Base-by-base conservation (phyloP, 2,329 filamentous ascomycete genomes). In the Trichophyton rubrum region DNA sequence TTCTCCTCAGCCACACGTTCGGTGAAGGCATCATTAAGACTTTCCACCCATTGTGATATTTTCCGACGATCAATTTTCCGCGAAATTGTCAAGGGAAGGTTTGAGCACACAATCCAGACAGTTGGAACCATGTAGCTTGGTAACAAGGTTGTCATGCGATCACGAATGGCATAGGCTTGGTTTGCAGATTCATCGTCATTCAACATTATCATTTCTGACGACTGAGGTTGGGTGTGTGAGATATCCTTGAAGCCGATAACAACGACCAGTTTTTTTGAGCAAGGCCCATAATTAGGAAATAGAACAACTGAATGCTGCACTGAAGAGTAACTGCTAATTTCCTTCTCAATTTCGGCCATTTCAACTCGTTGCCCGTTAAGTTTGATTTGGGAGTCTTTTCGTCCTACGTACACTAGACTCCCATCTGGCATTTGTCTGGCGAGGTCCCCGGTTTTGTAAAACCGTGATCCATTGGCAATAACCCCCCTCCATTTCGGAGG, bases 401-500 rank as follows among this genome's bases (percentile, higher is more conserved):
- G 53, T 2, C 53, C 30, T 22, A 68, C 60, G 60, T 62, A 68
- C 5, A 58, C 56, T 20, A 64, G 60, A 8, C 61, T 60, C 4
- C 66, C 66, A 59, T 67, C 59, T 2, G 60, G 35, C 35, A 66
- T 64, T 27, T 66, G 67, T 38, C 62, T 41, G n/a, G 66, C 63
- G 1, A 69, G 55, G 58, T 69, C 67, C 5, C 67, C 68, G 3
- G 67, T 67, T n/a, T 88, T 78, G 73, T 97, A 97, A 41, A 64
- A 38, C 56, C 61, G 57, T 40, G 59, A 38, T 22, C 45, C 24
- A 17, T 49, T 62, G 45, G 4, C 68, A 67, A 59, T 67, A 60
- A 35, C 67, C 63, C 75, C 2, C 79, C 78, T 3, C 89, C 90
- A 69, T 83, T 85, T 61, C 75, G 79, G 74, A 40, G 38, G 38